Evolutionary conservation across 768 basidiomycete genomes (phyloP).

Genomic region (Calocera cornea): DNA sequence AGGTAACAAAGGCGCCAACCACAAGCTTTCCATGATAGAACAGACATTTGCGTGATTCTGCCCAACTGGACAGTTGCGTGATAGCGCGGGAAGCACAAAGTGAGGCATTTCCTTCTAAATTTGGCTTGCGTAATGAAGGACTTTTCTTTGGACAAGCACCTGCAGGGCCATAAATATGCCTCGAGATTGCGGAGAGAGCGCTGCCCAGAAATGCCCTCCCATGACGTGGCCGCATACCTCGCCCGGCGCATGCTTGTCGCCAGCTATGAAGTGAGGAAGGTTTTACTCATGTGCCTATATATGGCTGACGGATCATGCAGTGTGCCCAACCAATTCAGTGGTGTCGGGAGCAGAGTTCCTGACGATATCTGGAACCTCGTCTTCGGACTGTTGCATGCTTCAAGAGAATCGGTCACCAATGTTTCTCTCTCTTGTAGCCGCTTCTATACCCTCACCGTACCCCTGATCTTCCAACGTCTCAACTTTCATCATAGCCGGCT

Average conservation of each 20-base stretch:
- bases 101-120: neutral
- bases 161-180: neutral
- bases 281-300: neutral
- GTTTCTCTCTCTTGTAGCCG: neutral
- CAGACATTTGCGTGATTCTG: neutral
- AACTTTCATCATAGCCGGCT: neutral
- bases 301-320: neutral
- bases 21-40: neutral
- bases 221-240: neutral
- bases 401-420: neutral
- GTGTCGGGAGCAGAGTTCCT: neutral
- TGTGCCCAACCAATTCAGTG: neutral
- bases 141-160: neutral
- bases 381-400: neutral
- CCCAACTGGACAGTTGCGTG: neutral
- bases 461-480: neutral
- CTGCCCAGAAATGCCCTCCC: neutral
- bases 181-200: neutral
- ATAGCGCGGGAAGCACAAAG: neutral
- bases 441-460: neutral
- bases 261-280: neutral
- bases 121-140: neutral
- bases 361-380: slow-evolving; percentile 1
- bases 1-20: neutral
- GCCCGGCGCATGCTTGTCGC: neutral